Evolutionary conservation across 371 early-diverging fungal genomes (phyloP).

Genomic region (Capniomyces stellatus): DNA sequence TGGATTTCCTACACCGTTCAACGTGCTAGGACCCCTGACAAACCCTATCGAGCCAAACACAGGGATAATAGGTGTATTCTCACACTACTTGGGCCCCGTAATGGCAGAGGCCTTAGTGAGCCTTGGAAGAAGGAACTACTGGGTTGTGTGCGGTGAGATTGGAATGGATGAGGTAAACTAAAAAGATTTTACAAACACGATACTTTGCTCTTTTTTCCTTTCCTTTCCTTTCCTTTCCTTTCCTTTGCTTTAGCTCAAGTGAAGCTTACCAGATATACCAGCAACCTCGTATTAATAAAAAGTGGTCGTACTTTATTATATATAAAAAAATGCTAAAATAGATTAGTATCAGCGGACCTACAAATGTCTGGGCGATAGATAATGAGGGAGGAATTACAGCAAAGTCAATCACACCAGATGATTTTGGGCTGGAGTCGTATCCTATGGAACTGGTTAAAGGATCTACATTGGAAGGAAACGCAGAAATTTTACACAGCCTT

Average conservation of each 20-base stretch:
- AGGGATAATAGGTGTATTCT: slow-evolving; percentile 77
- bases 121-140: slow-evolving; percentile 47
- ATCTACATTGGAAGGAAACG: slow-evolving; percentile 57
- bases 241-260: too few relatives aligned
- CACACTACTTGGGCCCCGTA: slow-evolving; percentile 48
- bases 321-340: too few relatives aligned
- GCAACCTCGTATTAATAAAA: too few relatives aligned
- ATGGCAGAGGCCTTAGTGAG: slow-evolving; percentile 70
- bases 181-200: too few relatives aligned
- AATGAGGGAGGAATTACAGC: slow-evolving; percentile 35
- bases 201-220: too few relatives aligned
- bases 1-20: slow-evolving; percentile 88
- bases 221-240: too few relatives aligned
- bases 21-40: slow-evolving; percentile 80
- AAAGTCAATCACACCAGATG: slow-evolving; percentile 51
- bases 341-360: slow-evolving; percentile 19
- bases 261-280: too few relatives aligned
- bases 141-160: slow-evolving; percentile 54
- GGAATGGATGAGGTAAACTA: slow-evolving; percentile 5
- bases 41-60: slow-evolving; percentile 76
- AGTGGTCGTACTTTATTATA: too few relatives aligned
- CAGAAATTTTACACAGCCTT: slow-evolving; percentile 40
- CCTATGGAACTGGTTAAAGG: slow-evolving; percentile 58
- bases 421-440: slow-evolving; percentile 68
- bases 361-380: slow-evolving; percentile 26